Percentiles rank a stretch among this genome's conserved stretches.
These are phyloP conservation scores for Tulasnella sp. DNA, from an alignment of 768 basidiomycete genomes.

Conservation along the genomic window DNA sequence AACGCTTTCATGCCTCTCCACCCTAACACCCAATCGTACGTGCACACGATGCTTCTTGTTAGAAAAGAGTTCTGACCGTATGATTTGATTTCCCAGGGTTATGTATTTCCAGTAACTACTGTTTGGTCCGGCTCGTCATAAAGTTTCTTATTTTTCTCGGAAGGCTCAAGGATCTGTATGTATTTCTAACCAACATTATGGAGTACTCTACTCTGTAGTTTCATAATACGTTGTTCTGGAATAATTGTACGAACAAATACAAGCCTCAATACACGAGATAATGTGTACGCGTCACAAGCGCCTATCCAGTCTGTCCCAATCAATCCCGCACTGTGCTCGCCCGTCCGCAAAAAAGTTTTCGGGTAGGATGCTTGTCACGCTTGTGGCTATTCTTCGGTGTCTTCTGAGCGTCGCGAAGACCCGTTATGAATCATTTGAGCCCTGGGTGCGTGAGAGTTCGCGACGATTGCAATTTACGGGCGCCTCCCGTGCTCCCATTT, in stretches of 20 bases:
- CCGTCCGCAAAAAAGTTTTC: not conserved
- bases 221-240: not conserved
- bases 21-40: constrained; percentile 19
- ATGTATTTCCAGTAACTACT: constrained; percentile 30
- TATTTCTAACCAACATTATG: not conserved
- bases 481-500: too few species aligned
- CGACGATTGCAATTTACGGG: too few species aligned
- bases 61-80: not conserved
- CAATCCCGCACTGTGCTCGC: not conserved
- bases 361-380: not conserved
- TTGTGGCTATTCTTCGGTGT: not conserved
- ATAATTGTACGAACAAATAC: not conserved
- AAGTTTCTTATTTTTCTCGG: not conserved
- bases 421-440: too few species aligned
- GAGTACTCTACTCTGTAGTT: not conserved
- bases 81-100: not conserved
- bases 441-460: too few species aligned
- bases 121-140: not conserved
- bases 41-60: not conserved
- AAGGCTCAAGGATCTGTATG: not conserved
- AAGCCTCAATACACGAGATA: not conserved
- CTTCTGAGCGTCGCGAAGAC: not conserved
- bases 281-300: not conserved
- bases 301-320: not conserved
- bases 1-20: constrained; percentile 25